These are phyloP conservation scores for Pseudoscleropodium purum DNA, from an alignment of 225 moss, liverwort and hornwort genomes.

Conservation along the genomic window DNA sequence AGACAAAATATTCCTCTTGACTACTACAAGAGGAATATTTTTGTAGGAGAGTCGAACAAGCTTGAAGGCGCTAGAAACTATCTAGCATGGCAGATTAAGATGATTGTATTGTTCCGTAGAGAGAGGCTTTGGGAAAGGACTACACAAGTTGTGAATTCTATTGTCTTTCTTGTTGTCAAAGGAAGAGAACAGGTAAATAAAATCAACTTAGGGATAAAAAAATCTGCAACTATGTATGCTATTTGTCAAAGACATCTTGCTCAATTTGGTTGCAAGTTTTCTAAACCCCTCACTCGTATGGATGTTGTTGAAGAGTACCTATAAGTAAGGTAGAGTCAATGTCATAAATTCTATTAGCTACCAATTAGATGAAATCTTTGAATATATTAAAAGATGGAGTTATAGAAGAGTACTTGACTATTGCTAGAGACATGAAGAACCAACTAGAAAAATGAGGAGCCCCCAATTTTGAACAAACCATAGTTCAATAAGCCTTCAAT, in stretches of 20 bases:
- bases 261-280: not conserved
- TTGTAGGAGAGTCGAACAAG: not conserved
- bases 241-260: not conserved
- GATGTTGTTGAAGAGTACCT: rapidly evolving
- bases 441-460: not conserved
- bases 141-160: not conserved
- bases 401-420: not conserved
- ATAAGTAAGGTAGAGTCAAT: not conserved
- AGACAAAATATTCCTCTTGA: too few relatives aligned
- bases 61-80: rapidly evolving
- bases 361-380: not conserved
- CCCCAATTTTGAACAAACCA: not conserved
- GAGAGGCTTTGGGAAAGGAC: not conserved
- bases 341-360: not conserved
- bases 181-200: not conserved
- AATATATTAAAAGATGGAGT: not conserved
- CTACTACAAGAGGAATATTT: too few relatives aligned
- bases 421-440: not conserved
- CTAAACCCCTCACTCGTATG: not conserved
- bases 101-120: rapidly evolving
- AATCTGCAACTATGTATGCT: not conserved
- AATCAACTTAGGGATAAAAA: not conserved
- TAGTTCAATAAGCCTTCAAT: too few relatives aligned
- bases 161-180: not conserved
- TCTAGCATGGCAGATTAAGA: not conserved